A percentile compares a stretch with the other conserved stretches of the same genome.
Conservation (phyloP, 208 protist genomes). For the Leishmania braziliensis region DNA sequence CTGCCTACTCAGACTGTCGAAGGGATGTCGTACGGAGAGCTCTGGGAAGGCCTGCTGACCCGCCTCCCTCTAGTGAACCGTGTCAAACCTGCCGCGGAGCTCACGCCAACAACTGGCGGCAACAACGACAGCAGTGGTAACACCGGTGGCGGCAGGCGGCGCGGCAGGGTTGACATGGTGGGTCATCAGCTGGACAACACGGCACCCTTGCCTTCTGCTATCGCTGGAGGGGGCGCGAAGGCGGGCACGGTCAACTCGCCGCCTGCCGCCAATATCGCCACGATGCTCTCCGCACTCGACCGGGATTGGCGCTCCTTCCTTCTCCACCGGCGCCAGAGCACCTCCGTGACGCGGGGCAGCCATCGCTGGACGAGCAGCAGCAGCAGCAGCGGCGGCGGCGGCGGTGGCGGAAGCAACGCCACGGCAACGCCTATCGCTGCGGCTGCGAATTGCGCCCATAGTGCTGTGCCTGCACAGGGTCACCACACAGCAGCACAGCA, state of each 20-base stretch:
- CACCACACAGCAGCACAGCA: neutral
- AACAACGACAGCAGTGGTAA: neutral
- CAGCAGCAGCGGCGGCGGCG: too few relatives aligned
- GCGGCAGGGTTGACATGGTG: neutral
- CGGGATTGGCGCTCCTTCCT: conserved; percentile 5
- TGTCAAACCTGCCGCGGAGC: neutral
- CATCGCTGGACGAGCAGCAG: neutral
- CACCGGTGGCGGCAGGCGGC: neutral
- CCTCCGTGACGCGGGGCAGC: neutral
- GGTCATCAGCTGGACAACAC: neutral
- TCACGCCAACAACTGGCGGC: neutral
- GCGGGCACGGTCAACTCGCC: neutral
- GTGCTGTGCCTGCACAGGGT: neutral
- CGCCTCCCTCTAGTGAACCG: neutral
- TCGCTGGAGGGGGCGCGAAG: neutral
- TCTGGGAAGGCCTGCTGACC: conserved; percentile 5
- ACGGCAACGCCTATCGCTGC: neutral
- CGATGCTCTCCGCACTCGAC: conserved; percentile 4
- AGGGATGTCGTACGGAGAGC: conserved; percentile 2
- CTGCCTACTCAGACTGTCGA: neutral
- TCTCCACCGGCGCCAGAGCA: neutral
- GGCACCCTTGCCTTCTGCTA: neutral
- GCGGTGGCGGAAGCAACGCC: too few relatives aligned
- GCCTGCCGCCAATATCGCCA: neutral
- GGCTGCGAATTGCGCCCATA: neutral